A percentile compares a stretch with the other conserved stretches of the same genome.
phyloP scores from a whole-genome alignment of 2,329 filamentous ascomycete species.

The Claviceps africana region DNA sequence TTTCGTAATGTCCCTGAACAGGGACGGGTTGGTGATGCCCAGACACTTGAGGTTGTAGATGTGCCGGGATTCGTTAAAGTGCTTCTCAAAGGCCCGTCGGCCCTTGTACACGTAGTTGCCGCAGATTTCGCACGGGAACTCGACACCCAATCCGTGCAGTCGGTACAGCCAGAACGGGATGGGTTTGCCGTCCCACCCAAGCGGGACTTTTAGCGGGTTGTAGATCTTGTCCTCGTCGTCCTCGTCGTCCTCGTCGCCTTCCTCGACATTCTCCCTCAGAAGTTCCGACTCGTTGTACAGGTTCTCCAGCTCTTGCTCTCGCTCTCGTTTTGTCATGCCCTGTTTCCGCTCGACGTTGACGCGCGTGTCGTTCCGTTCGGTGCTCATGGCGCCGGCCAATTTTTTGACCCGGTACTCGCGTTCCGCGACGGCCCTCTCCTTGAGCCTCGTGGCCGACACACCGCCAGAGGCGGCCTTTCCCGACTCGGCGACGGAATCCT shows the following conservation, averaged over 20 bases:
- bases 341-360: conserved; percentile 94
- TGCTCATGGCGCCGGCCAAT: conserved; percentile 68
- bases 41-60: conserved; percentile 89
- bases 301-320: conserved; percentile 84
- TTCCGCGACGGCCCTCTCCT: conserved; percentile 82
- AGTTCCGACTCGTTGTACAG: conserved; percentile 41
- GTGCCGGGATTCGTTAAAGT: conserved; percentile 89
- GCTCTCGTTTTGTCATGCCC: conserved; percentile 93
- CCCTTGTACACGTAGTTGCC: conserved; percentile 99
- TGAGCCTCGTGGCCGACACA: conserved; percentile 43
- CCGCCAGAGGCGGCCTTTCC: conserved; percentile 14
- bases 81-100: conserved; percentile 89
- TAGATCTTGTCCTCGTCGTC: conserved; percentile 81
- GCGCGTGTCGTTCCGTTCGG: conserved; percentile 75
- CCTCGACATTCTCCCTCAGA: conserved; percentile 26
- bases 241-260: conserved; percentile 57
- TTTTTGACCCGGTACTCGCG: conserved; percentile 74
- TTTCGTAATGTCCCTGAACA: conserved; percentile 86
- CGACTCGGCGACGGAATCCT: conserved; percentile 20
- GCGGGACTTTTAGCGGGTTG: conserved; percentile 87
- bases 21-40: conserved; percentile 77
- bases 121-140: conserved; percentile 92
- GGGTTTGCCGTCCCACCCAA: conserved; percentile 97
- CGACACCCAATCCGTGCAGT: conserved; percentile 83
- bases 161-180: conserved; percentile 99